Percentiles rank a stretch among this genome's conserved stretches.
phyloP scores from a whole-genome alignment of 2,329 filamentous ascomycete genomes.

The Hymenoscyphus occultus region DNA sequence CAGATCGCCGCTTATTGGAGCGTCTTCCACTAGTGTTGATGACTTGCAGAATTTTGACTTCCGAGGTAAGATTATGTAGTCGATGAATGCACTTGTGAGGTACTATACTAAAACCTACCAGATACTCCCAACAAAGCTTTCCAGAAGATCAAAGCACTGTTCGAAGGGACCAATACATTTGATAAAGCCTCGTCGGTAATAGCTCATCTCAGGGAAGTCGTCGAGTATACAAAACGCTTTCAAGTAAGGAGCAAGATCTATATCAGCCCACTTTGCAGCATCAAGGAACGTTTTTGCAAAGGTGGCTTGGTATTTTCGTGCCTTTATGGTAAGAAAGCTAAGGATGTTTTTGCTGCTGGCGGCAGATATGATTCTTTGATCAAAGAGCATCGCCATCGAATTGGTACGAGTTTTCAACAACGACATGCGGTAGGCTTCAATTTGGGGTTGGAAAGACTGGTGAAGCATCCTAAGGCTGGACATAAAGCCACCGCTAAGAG shows the following conservation, averaged over 20 bases:
- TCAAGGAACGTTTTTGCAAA: conserved; percentile 88
- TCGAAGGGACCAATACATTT: conserved; percentile 63
- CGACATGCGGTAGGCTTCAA: conserved; percentile 90
- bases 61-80: conserved; percentile 51
- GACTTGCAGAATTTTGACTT: conserved; percentile 92
- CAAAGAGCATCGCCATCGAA: conserved; percentile 73
- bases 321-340: conserved; percentile 78
- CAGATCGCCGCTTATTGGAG: conserved; percentile 73
- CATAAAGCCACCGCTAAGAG: conserved; percentile 65
- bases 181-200: conserved; percentile 74
- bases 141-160: conserved; percentile 55
- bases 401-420: conserved; percentile 58
- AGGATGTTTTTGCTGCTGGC: conserved; percentile 87
- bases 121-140: conserved; percentile 57
- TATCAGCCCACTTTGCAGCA: conserved; percentile 78
- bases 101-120: conserved; percentile 29
- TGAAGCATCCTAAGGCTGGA: conserved; percentile 45
- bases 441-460: conserved; percentile 78
- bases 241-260: conserved; percentile 76
- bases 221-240: conserved; percentile 73
- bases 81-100: conserved; percentile 5
- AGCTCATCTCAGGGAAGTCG: conserved; percentile 74
- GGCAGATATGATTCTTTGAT: conserved; percentile 91
- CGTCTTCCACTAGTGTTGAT: conserved; percentile 86
- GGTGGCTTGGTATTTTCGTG: conserved; percentile 89